These are phyloP conservation scores for Lactifluus pinguis DNA, from an alignment of 768 basidiomycete species.

Conservation along the genomic window DNA sequence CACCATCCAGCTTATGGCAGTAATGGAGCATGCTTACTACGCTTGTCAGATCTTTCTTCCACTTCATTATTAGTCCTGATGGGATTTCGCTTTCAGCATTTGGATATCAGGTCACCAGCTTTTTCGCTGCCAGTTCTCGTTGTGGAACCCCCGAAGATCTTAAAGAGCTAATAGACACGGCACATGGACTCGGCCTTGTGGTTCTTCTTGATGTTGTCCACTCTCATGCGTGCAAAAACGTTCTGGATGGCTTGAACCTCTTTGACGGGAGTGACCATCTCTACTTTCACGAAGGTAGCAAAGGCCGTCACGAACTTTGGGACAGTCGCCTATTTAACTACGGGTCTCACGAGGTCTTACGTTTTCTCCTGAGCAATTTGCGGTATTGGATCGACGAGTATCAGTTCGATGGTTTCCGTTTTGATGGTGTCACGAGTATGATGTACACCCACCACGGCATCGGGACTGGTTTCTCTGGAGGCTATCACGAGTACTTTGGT, in stretches of 20 bases:
- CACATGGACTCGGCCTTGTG: slow-evolving; percentile 85
- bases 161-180: slow-evolving; percentile 90
- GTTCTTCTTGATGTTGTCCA: slow-evolving; percentile 96
- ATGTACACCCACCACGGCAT: slow-evolving; percentile 99
- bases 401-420: slow-evolving; percentile 94
- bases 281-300: slow-evolving; percentile 92
- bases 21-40: slow-evolving; percentile 98
- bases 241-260: slow-evolving; percentile 87
- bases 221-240: slow-evolving; percentile 97
- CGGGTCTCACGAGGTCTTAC: slow-evolving; percentile 83
- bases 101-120: slow-evolving; percentile 95
- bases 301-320: slow-evolving; percentile 93
- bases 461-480: slow-evolving; percentile 94
- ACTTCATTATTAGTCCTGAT: slow-evolving; percentile 2
- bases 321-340: slow-evolving; percentile 98
- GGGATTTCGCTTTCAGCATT: slow-evolving; percentile 51
- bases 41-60: slow-evolving; percentile 54
- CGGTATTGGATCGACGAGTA: slow-evolving; percentile 95
- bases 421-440: slow-evolving; percentile 99
- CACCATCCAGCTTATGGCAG: slow-evolving; percentile 94
- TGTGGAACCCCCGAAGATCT: slow-evolving; percentile 94
- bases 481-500: slow-evolving; percentile 98
- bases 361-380: slow-evolving; percentile 92
- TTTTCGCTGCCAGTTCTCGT: slow-evolving; percentile 95
- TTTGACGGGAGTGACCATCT: slow-evolving; percentile 97